Percentiles rank a stretch among this genome's conserved stretches.
phyloP scores from a whole-genome alignment of 2,329 filamentous ascomycete genomes.

The Biscogniauxia sp. region DNA sequence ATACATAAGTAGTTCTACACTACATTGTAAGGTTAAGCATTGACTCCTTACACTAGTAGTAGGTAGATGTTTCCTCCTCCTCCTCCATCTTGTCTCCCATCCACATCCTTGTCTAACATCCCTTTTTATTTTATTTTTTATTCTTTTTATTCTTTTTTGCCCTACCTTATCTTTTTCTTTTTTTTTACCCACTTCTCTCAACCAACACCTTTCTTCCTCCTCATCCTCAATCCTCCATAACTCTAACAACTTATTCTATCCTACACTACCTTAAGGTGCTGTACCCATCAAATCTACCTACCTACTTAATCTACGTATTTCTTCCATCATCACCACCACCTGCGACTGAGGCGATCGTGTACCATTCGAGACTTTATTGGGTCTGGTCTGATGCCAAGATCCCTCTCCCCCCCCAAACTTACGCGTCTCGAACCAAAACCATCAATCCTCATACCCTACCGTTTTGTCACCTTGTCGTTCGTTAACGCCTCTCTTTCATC shows the following conservation, averaged over 20 bases:
- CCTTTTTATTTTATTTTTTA: no score
- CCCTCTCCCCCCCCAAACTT: neutral
- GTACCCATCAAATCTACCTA: no score
- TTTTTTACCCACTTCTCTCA: neutral
- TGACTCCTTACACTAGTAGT: no score
- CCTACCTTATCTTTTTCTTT: neutral
- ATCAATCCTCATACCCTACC: neutral
- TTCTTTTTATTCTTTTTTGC: conserved; percentile 1
- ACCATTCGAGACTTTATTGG: neutral
- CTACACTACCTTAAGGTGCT: no score
- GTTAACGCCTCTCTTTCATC: no score
- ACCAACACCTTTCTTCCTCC: neutral
- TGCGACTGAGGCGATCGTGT: neutral
- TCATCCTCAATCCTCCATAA: neutral
- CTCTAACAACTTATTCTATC: no score
- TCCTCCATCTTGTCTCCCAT: no score
- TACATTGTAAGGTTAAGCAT: no score
- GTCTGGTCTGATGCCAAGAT: neutral
- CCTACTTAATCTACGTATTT: no score
- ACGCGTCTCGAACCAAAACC: neutral
- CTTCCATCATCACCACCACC: no score
- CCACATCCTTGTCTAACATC: no score
- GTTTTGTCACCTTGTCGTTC: neutral
- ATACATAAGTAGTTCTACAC: no score
- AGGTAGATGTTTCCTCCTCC: neutral